Base-by-base conservation (phyloP, 331 rosid species). In the Quercus tomentella region DNA sequence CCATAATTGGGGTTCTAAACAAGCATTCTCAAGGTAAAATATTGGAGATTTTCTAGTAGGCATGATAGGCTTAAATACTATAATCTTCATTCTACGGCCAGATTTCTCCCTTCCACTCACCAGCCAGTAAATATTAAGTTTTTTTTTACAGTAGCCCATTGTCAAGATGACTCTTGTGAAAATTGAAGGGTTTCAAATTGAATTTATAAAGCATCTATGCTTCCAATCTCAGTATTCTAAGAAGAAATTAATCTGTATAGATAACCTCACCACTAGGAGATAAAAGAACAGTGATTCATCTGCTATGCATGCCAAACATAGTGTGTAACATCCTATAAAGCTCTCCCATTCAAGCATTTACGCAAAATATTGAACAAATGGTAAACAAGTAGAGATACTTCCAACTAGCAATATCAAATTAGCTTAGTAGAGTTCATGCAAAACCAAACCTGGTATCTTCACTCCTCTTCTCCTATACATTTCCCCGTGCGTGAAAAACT, bases 401-500 rank as follows among this genome's bases (percentile, higher is more conserved):
- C 35, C 72, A 67, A 67, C 33, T 10, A 7, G 25, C 72, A 67
- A 31, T 67, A 28, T 18, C 72, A 18, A 7, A 33, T 67, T 4
- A 35, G 77, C 68, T 73, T 49, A 73, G 45, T 26, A 17, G 22
- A 35, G 85, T 43, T 72, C 11, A 33, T 72, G 82, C 75, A 56
- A 51, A 81, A 69, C 31, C 75, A 76, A 68, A 94, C 98, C 99
- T 87, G 99, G 99, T 62, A 95, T 95, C 84, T 90, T 91, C 80
- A 95, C 96, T 73, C 99, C 99, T 81, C 99, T 85, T 87, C 97
- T 91, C 85, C 98, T 66, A 80, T 90, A 95, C 91, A 93, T 93
- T 80, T 95, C 99, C 72, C 94, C 98, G 21, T 95, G 97, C 14
- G 99, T 95, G 78, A 95, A 95, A 86, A 95, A 95, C 88, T 95